A percentile compares a stretch with the other conserved stretches of the same genome.
phyloP scores from a whole-genome alignment of 2,329 filamentous ascomycete genomes.

The Penicillium expansum region DNA sequence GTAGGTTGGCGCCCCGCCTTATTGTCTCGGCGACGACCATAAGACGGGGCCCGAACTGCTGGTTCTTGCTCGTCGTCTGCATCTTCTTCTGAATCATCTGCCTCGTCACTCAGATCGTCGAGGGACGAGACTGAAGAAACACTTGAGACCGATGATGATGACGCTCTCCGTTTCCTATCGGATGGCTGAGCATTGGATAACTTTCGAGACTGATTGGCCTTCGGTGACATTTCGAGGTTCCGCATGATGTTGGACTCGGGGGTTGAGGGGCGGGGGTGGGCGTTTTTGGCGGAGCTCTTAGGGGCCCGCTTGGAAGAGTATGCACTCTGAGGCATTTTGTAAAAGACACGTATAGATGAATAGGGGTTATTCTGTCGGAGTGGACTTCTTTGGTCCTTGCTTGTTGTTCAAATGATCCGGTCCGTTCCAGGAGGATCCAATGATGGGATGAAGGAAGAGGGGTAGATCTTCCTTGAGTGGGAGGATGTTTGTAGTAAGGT shows the following conservation, averaged over 20 bases:
- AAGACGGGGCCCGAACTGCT: constrained; percentile 44
- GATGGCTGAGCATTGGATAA: constrained; percentile 25
- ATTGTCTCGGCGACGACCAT: constrained; percentile 35
- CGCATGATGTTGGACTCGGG: constrained; percentile 24
- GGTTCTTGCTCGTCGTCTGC: constrained; percentile 46
- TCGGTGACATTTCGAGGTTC: constrained; percentile 23
- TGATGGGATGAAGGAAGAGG: neutral
- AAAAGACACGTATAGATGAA: neutral
- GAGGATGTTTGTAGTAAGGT: neutral
- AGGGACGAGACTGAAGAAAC: constrained; percentile 40
- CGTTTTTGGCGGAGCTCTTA: constrained; percentile 27
- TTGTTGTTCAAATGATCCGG: neutral
- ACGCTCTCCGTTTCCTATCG: constrained; percentile 37
- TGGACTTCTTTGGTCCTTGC: constrained; percentile 3
- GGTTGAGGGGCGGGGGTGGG: constrained; percentile 22
- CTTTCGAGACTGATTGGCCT: constrained; percentile 26
- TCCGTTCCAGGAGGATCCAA: neutral
- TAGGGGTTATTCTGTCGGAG: neutral
- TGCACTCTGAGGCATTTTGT: constrained; percentile 27
- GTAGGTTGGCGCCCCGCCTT: constrained; percentile 42
- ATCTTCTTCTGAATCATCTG: constrained; percentile 39
- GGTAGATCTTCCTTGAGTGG: neutral
- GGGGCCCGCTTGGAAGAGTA: constrained; percentile 30
- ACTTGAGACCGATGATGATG: constrained; percentile 37
- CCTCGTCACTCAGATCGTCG: constrained; percentile 37